Conservation (phyloP, 257 asterid species). For the Fraxinus excelsior region DNA sequence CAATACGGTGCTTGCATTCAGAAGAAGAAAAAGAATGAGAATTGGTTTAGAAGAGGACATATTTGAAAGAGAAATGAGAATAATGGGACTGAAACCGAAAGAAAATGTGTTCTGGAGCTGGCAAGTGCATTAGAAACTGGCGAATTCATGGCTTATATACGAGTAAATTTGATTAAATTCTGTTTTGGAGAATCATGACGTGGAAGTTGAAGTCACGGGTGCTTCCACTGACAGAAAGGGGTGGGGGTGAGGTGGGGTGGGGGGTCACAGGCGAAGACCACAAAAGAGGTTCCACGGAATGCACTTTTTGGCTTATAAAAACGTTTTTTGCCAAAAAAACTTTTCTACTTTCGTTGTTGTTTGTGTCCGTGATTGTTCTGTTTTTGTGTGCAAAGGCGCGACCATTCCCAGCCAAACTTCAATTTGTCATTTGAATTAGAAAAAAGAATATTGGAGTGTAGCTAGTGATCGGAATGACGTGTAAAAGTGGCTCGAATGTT, state of each 20-base stretch:
- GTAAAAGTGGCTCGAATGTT: no score
- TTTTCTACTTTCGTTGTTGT: conserved; percentile 17
- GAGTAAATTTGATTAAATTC: not conserved
- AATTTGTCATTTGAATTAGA: not conserved
- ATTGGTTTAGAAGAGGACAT: conserved; percentile 32
- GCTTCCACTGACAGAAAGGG: conserved; percentile 32
- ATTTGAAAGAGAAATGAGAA: conserved; percentile 17
- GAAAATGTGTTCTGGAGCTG: conserved; percentile 24
- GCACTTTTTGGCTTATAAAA: conserved; percentile 35
- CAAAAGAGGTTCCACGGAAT: conserved; percentile 28
- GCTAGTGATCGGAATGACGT: not conserved
- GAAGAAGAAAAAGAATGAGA: conserved; percentile 34
- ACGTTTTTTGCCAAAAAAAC: conserved; percentile 5
- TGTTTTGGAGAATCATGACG: conserved; percentile 23
- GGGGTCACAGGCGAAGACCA: conserved; percentile 48
- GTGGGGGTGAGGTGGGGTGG: not conserved
- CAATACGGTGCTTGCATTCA: conserved; percentile 17
- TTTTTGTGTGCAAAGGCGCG: conserved; percentile 27
- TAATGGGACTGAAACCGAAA: not conserved
- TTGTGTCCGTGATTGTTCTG: conserved; percentile 35
- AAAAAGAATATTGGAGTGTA: not conserved
- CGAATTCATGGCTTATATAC: not conserved
- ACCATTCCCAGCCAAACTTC: conserved; percentile 19
- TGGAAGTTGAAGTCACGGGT: conserved; percentile 52
- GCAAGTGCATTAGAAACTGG: conserved; percentile 1